Evolutionary conservation across 228 moss, liverwort and hornwort genomes (phyloP), one percentile per base, ranked within the genome.

Genomic region (Sphagnum fallax): DNA sequence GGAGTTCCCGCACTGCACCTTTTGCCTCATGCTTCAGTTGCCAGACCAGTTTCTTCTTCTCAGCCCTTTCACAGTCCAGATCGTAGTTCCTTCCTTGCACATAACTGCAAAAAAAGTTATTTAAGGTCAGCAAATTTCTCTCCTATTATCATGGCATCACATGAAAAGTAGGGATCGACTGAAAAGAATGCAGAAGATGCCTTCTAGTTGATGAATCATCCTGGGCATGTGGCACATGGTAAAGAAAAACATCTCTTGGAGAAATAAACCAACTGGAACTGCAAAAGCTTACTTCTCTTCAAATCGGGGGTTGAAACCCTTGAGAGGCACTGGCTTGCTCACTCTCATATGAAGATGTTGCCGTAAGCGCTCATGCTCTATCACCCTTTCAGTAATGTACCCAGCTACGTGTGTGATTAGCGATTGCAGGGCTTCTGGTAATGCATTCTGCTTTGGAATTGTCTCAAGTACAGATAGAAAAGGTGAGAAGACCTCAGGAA

Each of bases 1-100:
- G 87, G 9, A 93, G 85, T 82, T 98, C 94, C 16, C 98, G 85
- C 4, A 90, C 94, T 9, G 98, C 98, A 63, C 94, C 94, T 76
- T 81, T 91, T 10, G 90, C 83, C 76, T 98, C 91, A 18, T 77
- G 74, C 73, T 92, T 94, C 10, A 94, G 67, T 70, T 84, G 89
- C 61, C 80, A 80, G 51, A 88, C 79, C 48, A 98, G 74, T 80
- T 98, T 98, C 80, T 94, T 98, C 47, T 76, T 89, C 51, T 87
- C 88, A 62, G 98, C 91, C 80, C 93, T 89, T 80, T 92, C 86
- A 5, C 94, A 83, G 63, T 98, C 94, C 68, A 91, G 93, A 73
- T 98, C 98, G 61, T 98, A 98, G 63, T 91, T 85, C 76, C 93
- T 86, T 65, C 98, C 98, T 70, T 78, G 82, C 62, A 86, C 90